Base-by-base conservation (phyloP, 768 basidiomycete species). In the Kwoniella botswanensis region DNA sequence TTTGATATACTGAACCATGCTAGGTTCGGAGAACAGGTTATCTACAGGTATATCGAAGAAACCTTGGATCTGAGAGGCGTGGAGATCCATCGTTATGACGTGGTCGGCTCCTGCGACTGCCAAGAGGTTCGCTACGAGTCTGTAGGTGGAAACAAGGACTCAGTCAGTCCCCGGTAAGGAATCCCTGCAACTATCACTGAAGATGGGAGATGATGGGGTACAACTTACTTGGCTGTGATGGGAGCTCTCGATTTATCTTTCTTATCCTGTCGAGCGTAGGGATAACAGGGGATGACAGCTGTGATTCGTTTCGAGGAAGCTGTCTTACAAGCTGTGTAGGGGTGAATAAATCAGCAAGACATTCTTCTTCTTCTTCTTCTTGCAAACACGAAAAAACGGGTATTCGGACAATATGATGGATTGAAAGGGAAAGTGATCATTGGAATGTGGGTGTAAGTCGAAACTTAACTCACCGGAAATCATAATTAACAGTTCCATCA, bases 31-130 rank as follows among this genome's bases (percentile, higher is more conserved):
- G 82, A 92, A 98, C 44, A 98, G 89, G 92, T 99, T 98, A 88
- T 99, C 97, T 79, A 98, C 96, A 9, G 97, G 97, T 55, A 98
- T 95, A 84, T 98, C 96, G 84, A 99, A 99, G 86, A 99, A 99
- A 6, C 97, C 97, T 85, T 99, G 97, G 73, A 99, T 98, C 82
- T 99, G 97, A 1, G 94, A 96, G 42, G 97, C 97, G 82, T 99
- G 96, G 70, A 98, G 86, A 85, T 99, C 97, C 94, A 98, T 97
- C 10, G 96, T 98, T 93, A 98, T 96, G 81, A 98, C 91, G 86
- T 98, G 97, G 86, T 98, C 95, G 21, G 82, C 94, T 92, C 62
- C 97, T 90, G 74, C 94, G 88, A 84, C 84, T 91, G 81, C 81
- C 71, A 98, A 88, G 90, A 99, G 94, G 86, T 98, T 98, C 64